Base-by-base conservation (phyloP, 2,329 filamentous ascomycete genomes). In the Acephala macrosclerotiorum region DNA sequence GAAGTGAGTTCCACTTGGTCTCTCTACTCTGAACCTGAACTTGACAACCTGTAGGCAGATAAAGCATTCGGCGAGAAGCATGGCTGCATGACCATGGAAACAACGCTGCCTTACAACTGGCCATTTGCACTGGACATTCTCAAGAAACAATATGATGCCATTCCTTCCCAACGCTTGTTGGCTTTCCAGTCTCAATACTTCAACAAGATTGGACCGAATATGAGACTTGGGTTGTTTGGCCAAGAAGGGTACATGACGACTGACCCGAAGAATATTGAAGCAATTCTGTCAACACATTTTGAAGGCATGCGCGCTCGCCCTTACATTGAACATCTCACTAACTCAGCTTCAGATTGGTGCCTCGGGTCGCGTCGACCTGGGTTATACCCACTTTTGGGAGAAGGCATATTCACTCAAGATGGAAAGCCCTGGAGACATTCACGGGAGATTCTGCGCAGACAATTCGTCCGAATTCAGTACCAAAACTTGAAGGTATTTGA, bases 321-420 rank as follows among this genome's bases (percentile, higher is more conserved):
- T 20, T 57, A 5, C 22, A 2, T 7, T 9, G 3, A 18, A 20
- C 12, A 3, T 38, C 11, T 6, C 14, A 33, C n/a, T 53, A 18
- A 57, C 33, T 57, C 29, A 36, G n/a, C 18, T 38, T 12, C 18
- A 38, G 55, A 57, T 26, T 57, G 33, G 29, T 16, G 33, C 3
- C 35, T 57, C 3, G 55, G 55, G 1, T 57, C 55, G 11, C 55
- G 29, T 12, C 55, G 55, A 9, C n/a, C 29, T 38, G 55, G 55
- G 20, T 18, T 57, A 4, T 57, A 36, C 22, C 55, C 55, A 38
- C 9, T 57, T 6, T 6, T 57, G 36, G 55, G 55, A 57, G 55
- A 57, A 38, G 55, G 55, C 3, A 57, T 57, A 3, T 57, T 57
- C 33, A 57, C 55, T 12, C 55, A 57, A 38, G 55, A 57, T 22